A percentile compares a stretch with the other conserved stretches of the same genome.
Evolutionary conservation across 2,329 filamentous ascomycete genomes (phyloP).

Genomic region (Harringtonia lauricola): DNA sequence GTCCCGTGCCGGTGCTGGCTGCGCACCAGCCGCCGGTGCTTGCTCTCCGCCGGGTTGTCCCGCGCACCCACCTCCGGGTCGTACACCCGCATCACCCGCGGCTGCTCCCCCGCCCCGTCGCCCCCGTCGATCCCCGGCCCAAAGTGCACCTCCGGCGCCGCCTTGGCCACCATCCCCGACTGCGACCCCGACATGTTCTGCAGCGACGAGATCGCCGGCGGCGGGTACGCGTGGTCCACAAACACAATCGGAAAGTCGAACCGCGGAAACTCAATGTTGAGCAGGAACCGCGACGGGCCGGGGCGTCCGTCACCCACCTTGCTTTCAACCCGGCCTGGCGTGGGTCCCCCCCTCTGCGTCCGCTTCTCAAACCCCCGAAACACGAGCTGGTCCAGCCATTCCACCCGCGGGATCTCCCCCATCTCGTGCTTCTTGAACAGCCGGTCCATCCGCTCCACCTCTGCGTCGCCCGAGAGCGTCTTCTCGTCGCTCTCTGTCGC

Average conservation of each 20-base stretch:
- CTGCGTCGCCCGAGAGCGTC: conserved; percentile 48
- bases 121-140: conserved; percentile 61
- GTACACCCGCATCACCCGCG: conserved; percentile 72
- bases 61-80: conserved; percentile 83
- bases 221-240: conserved; percentile 83
- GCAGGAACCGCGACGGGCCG: conserved; percentile 53
- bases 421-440: conserved; percentile 97
- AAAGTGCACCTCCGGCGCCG: conserved; percentile 78
- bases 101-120: conserved; percentile 22
- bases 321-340: conserved; percentile 14
- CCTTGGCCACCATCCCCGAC: conserved; percentile 61
- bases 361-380: conserved; percentile 82
- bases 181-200: conserved; percentile 52
- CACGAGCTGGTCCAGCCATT: conserved; percentile 92
- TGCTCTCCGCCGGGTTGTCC: conserved; percentile 91
- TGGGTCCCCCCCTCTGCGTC: conserved; percentile 48
- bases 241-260: conserved; percentile 96
- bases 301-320: conserved; percentile 23
- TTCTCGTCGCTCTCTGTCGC: conserved; percentile 33
- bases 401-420: conserved; percentile 84
- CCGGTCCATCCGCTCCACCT: conserved; percentile 78
- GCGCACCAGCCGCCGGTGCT: conserved; percentile 83
- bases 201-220: conserved; percentile 70
- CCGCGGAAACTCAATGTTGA: conserved; percentile 84
- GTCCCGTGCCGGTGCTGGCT: conserved; percentile 87